A percentile compares a stretch with the other conserved stretches of the same genome.
phyloP scores from a whole-genome alignment of 2,329 filamentous ascomycete genomes.

The Trichoderma sp. region DNA sequence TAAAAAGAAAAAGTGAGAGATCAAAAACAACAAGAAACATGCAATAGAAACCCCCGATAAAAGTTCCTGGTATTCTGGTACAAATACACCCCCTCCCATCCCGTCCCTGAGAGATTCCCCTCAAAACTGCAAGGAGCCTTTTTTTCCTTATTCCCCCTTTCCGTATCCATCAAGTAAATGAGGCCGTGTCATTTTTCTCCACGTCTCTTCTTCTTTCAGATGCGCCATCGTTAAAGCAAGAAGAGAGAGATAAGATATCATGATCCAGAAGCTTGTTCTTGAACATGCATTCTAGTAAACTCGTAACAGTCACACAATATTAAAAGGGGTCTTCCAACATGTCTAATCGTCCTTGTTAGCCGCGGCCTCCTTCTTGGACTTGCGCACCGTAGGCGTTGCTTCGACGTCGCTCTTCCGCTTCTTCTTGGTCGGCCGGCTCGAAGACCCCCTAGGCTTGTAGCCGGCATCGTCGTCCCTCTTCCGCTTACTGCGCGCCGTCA shows the following conservation, averaged over 20 bases:
- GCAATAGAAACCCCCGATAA: not conserved
- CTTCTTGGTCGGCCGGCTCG: constrained; percentile 58
- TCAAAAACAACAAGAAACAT: not conserved
- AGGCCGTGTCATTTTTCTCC: not conserved
- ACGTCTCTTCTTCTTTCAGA: too few relatives aligned
- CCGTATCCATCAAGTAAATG: not conserved
- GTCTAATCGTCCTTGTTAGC: constrained; percentile 38
- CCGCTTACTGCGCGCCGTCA: constrained; percentile 45
- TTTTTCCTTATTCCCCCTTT: not conserved
- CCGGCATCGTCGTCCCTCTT: constrained; percentile 64
- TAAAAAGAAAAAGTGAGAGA: not conserved
- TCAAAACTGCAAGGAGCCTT: not conserved
- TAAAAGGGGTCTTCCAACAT: not conserved
- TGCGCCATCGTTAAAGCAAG: not conserved
- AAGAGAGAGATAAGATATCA: not conserved
- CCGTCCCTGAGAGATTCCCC: not conserved
- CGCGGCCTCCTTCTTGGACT: constrained; percentile 43
- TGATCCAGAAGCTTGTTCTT: not conserved
- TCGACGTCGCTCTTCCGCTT: constrained; percentile 61
- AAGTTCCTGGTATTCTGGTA: not conserved
- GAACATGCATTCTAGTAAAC: not conserved
- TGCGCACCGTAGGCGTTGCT: constrained; percentile 42
- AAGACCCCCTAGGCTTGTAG: constrained; percentile 62
- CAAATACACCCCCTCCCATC: not conserved
- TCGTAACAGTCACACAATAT: not conserved